These are phyloP conservation scores for Stephanodiscus triporus DNA, from an alignment of 108 stramenopile species.

Conservation along the genomic window DNA sequence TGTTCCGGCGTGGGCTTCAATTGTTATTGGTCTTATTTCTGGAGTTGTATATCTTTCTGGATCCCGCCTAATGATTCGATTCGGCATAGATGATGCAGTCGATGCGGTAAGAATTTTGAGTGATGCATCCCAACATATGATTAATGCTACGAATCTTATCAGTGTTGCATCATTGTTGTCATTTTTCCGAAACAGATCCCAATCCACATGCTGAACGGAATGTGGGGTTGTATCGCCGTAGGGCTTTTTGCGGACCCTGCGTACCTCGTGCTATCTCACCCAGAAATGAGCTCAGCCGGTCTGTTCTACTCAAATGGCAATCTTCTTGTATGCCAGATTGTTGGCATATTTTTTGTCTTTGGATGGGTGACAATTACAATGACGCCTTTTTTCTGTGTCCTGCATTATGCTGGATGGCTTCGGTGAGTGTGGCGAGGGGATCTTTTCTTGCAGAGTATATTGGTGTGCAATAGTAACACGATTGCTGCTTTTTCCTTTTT, in stretches of 20 bases:
- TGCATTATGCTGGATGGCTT: conserved; percentile 56
- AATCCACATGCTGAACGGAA: conserved; percentile 84
- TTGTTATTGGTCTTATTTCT: conserved; percentile 83
- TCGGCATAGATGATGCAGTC: conserved; percentile 91
- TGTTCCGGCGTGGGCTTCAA: conserved; percentile 80
- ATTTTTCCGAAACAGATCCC: conserved; percentile 52
- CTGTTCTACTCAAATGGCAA: background rate
- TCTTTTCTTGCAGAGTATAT: background rate
- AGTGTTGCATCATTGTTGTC: background rate
- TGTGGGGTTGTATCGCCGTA: conserved; percentile 82
- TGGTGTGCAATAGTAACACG: background rate
- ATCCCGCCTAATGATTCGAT: conserved; percentile 59
- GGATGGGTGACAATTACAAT: conserved; percentile 73
- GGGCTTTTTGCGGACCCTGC: conserved; percentile 77
- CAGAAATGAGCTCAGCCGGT: background rate
- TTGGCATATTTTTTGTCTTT: conserved; percentile 72
- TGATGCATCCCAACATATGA: background rate
- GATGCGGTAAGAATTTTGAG: conserved; percentile 55
- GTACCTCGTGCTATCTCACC: background rate
- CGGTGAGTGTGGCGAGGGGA: conserved; percentile 25
- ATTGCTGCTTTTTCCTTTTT: background rate
- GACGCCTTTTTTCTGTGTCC: conserved; percentile 66
- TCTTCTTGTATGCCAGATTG: conserved; percentile 60
- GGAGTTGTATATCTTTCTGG: conserved; percentile 76
- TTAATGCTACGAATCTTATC: no score